A percentile compares a stretch with the other conserved stretches of the same genome.
Evolutionary conservation across 2,329 filamentous ascomycete species (phyloP).

Genomic region (Chaetomiaceae sp.): DNA sequence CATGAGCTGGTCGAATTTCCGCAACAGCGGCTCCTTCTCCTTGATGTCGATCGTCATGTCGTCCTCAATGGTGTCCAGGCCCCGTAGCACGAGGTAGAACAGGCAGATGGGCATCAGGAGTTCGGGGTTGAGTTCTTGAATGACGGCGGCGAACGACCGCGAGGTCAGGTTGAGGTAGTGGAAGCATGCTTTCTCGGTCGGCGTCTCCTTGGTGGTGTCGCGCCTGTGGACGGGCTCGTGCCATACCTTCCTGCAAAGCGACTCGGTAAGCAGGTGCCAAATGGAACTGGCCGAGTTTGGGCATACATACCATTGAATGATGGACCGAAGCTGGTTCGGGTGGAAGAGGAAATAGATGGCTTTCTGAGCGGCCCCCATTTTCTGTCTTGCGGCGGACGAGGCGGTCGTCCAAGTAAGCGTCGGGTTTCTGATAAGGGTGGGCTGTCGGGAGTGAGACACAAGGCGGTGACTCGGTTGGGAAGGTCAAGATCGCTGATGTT

Average conservation of each 20-base stretch:
- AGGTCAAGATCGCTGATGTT: background rate
- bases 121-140: slow-evolving; percentile 92
- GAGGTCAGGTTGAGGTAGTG: slow-evolving; percentile 81
- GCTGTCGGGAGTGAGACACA: slow-evolving; percentile 11
- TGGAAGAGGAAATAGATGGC: slow-evolving; percentile 70
- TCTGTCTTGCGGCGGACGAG: slow-evolving; percentile 25
- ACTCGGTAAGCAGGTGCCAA: slow-evolving; percentile 24
- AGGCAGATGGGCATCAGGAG: slow-evolving; percentile 82
- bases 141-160: slow-evolving; percentile 88
- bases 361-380: slow-evolving; percentile 50
- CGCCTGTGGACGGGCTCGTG: slow-evolving; percentile 89
- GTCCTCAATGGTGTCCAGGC: slow-evolving; percentile 97
- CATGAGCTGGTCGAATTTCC: slow-evolving; percentile 74
- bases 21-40: slow-evolving; percentile 80
- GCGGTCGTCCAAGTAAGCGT: background rate
- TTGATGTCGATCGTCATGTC: slow-evolving; percentile 85
- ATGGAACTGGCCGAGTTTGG: slow-evolving; percentile 9
- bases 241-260: slow-evolving; percentile 75
- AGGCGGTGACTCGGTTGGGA: background rate
- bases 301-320: slow-evolving; percentile 76
- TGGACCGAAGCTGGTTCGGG: slow-evolving; percentile 70
- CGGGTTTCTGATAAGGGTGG: slow-evolving; percentile 1
- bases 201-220: slow-evolving; percentile 68
- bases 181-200: slow-evolving; percentile 77
- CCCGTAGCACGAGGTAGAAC: slow-evolving; percentile 90